Percentiles rank a stretch among this genome's conserved stretches.
phyloP scores from a whole-genome alignment of 2,329 filamentous ascomycete species.

The Xylariaceae sp. region DNA sequence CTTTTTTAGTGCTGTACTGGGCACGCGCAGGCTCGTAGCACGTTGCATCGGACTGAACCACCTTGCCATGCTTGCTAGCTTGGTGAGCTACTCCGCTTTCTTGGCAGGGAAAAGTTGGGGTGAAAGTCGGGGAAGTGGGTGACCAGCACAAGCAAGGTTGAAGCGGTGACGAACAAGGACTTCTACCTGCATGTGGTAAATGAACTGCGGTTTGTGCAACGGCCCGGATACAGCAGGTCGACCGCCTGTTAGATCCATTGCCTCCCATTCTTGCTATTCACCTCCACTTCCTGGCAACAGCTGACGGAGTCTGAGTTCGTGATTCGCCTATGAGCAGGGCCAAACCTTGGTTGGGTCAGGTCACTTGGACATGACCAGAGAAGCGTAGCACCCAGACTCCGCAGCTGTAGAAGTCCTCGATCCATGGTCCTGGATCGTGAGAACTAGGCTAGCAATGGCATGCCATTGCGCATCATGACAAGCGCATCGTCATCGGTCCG shows the following conservation, averaged over 20 bases:
- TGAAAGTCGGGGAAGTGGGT: slow-evolving; percentile 25
- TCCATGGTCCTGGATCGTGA: slow-evolving; percentile 22
- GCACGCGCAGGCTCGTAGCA: slow-evolving; percentile 8
- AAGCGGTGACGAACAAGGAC: not conserved
- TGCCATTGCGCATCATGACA: not conserved
- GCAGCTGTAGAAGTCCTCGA: slow-evolving; percentile 7
- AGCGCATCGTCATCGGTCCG: slow-evolving; percentile 10
- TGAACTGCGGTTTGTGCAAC: not conserved
- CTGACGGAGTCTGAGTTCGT: not conserved
- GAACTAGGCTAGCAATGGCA: not conserved
- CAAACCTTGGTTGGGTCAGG: not conserved
- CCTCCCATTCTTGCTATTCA: too few relatives aligned
- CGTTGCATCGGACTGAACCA: slow-evolving; percentile 14
- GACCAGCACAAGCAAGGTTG: too few relatives aligned
- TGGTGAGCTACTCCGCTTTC: slow-evolving; percentile 39
- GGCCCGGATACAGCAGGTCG: slow-evolving; percentile 22
- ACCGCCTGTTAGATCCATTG: slow-evolving; percentile 5
- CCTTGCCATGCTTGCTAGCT: slow-evolving; percentile 22
- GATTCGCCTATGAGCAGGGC: not conserved
- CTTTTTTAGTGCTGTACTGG: slow-evolving; percentile 30
- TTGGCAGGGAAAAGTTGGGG: slow-evolving; percentile 39
- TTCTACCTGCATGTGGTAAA: slow-evolving; percentile 6
- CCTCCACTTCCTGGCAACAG: too few relatives aligned
- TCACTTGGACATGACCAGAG: slow-evolving; percentile 8
- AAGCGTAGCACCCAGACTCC: slow-evolving; percentile 4